Evolutionary conservation across 1,284 basidiomycete species (phyloP).

Genomic region (Melampsora occidentalis): DNA sequence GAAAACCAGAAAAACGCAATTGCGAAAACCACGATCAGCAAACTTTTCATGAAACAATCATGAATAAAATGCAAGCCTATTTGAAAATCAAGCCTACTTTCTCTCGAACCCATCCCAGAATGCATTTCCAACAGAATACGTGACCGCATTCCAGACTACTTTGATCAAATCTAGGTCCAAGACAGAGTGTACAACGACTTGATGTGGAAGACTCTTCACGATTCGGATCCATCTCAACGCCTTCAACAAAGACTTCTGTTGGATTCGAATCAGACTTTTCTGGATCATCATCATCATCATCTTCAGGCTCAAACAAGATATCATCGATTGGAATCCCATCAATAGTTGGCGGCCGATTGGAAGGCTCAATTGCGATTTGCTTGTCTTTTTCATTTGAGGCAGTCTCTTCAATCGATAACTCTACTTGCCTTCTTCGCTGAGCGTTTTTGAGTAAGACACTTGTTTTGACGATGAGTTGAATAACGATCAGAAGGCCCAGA

Average conservation of each 20-base stretch:
- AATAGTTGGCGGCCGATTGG: constrained; percentile 12
- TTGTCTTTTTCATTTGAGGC: not conserved
- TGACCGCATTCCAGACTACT: constrained; percentile 43
- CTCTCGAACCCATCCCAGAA: constrained; percentile 36
- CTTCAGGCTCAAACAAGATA: constrained; percentile 11
- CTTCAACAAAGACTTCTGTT: constrained; percentile 2
- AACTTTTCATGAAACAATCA: not conserved
- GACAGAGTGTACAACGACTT: constrained; percentile 31
- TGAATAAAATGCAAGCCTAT: not conserved
- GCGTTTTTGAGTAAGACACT: not conserved
- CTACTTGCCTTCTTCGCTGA: constrained; percentile 10
- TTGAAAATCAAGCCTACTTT: constrained; percentile 22
- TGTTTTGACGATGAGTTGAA: constrained; percentile 23
- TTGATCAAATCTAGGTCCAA: constrained; percentile 23
- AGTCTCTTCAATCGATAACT: not conserved
- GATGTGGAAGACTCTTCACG: not conserved
- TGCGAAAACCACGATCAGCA: not conserved
- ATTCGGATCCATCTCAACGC: constrained; percentile 19
- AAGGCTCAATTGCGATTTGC: not conserved
- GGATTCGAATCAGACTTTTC: not conserved
- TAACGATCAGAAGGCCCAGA: constrained; percentile 31
- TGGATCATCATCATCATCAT: constrained; percentile 5
- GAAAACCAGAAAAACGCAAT: not conserved
- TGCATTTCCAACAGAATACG: constrained; percentile 43
- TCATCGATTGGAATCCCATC: constrained; percentile 35